Conservation (phyloP, 1,284 basidiomycete genomes). For the Hemileia vastatrix region DNA sequence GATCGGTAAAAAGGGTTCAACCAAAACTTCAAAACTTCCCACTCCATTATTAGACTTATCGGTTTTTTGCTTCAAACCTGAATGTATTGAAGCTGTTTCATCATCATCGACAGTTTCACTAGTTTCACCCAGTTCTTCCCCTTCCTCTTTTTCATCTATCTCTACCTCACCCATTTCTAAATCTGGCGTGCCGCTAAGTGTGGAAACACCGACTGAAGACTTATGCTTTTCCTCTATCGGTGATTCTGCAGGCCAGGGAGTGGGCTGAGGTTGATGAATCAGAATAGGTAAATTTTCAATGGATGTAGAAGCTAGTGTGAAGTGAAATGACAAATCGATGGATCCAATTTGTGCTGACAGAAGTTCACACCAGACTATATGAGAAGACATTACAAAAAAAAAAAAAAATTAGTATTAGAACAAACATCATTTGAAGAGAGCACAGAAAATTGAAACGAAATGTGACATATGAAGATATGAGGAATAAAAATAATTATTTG, state of each 20-base stretch:
- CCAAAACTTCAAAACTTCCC: not conserved
- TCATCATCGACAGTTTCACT: not conserved
- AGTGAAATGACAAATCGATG: constrained; percentile 16
- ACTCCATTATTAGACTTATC: not conserved
- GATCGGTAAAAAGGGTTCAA: not conserved
- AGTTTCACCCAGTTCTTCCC: not conserved
- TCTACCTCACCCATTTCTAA: not conserved
- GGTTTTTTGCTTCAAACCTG: not conserved
- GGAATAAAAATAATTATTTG: not conserved
- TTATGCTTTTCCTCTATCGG: too few species aligned
- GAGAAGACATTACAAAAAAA: not conserved
- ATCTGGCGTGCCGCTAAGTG: not conserved
- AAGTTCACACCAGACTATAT: constrained; percentile 16
- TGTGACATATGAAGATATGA: not conserved
- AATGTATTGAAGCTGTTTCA: too few species aligned
- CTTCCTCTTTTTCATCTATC: not conserved
- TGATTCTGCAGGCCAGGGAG: too few species aligned
- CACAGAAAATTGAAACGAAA: not conserved
- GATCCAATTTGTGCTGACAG: not conserved
- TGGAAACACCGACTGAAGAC: too few species aligned
- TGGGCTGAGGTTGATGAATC: not conserved
- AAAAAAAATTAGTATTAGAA: not conserved
- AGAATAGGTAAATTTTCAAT: not conserved
- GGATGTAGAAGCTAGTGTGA: constrained; percentile 7
- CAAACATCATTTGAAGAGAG: not conserved